These are phyloP conservation scores for Cutaneotrichosporon cavernicola DNA, from an alignment of 1,284 basidiomycete genomes.

Conservation along the genomic window DNA sequence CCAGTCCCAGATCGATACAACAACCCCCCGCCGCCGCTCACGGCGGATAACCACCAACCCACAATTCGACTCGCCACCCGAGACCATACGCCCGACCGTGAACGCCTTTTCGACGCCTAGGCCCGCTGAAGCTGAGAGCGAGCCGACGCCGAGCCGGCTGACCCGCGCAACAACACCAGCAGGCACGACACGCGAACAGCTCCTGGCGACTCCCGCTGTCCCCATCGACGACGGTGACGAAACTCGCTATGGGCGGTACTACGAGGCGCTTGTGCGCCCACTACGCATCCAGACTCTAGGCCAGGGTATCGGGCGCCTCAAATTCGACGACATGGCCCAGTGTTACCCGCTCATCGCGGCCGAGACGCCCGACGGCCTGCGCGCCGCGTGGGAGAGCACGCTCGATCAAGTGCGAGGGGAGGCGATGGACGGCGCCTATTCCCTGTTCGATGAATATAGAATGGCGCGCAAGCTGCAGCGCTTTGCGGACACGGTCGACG, in stretches of 20 bases:
- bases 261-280: constrained; percentile 41
- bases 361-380: constrained; percentile 32
- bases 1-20: background rate
- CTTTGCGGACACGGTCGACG: constrained; percentile 41
- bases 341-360: constrained; percentile 42
- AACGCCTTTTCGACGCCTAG: constrained; percentile 2
- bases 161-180: constrained; percentile 5
- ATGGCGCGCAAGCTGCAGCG: constrained; percentile 33
- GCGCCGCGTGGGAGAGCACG: constrained; percentile 32
- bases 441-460: constrained; percentile 40
- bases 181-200: constrained; percentile 22
- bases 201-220: constrained; percentile 24
- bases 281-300: constrained; percentile 43
- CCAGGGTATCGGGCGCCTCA: constrained; percentile 46
- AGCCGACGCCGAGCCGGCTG: constrained; percentile 3
- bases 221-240: constrained; percentile 28
- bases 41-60: background rate
- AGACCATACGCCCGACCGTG: background rate
- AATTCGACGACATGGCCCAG: constrained; percentile 39
- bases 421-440: constrained; percentile 38
- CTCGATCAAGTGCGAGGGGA: constrained; percentile 33
- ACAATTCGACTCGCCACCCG: background rate
- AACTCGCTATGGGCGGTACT: constrained; percentile 44
- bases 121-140: background rate
- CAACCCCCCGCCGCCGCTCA: constrained; percentile 2